phyloP scores from a whole-genome alignment of 2,329 filamentous ascomycete genomes.

The Fusarium haematococcum region DNA sequence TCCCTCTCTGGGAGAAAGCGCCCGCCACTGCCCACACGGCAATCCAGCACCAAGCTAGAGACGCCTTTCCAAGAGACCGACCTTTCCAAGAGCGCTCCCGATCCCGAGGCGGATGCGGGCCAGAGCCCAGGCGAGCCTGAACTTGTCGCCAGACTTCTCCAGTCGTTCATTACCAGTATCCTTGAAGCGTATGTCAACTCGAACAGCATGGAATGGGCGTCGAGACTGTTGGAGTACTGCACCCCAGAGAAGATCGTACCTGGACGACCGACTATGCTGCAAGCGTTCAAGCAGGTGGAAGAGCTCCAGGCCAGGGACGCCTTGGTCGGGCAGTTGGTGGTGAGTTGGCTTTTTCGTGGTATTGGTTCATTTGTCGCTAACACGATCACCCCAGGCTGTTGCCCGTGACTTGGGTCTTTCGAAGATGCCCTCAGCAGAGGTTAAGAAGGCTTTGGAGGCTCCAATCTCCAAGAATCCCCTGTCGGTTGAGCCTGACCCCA shows the following conservation, averaged over 20 bases:
- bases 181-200: conserved; percentile 78
- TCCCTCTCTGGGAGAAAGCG: conserved; percentile 75
- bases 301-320: conserved; percentile 71
- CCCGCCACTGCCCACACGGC: conserved; percentile 69
- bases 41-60: conserved; percentile 67
- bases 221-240: conserved; percentile 75
- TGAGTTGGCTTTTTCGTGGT: conserved; percentile 52
- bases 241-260: conserved; percentile 73
- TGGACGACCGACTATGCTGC: conserved; percentile 69
- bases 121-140: conserved; percentile 66
- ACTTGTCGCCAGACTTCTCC: conserved; percentile 73
- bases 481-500: conserved; percentile 58
- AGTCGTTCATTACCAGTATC: conserved; percentile 82
- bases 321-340: conserved; percentile 78
- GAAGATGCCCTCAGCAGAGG: conserved; percentile 57
- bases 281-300: conserved; percentile 73
- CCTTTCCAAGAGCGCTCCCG: conserved; percentile 67
- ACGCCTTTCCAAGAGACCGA: conserved; percentile 67
- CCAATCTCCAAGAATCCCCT: conserved; percentile 60
- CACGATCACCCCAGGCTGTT: conserved; percentile 61
- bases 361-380: conserved; percentile 20
- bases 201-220: conserved; percentile 70
- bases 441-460: conserved; percentile 58
- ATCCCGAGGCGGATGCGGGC: conserved; percentile 65
- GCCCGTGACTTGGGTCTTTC: conserved; percentile 71